Conservation (phyloP, 169 alveolate genomes). For the Plasmodium billcollinsi region DNA sequence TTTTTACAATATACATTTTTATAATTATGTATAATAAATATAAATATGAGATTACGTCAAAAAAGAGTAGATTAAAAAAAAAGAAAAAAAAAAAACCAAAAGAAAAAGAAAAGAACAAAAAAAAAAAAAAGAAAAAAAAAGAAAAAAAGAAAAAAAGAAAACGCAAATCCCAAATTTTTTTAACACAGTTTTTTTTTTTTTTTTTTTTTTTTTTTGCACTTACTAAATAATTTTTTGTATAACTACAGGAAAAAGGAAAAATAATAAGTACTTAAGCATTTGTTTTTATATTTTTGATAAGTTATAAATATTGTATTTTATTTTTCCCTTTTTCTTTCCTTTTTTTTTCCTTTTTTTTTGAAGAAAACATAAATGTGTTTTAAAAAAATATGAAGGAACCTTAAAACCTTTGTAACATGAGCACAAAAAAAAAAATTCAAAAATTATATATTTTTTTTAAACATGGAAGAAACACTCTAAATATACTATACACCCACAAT, state of each 20-base stretch:
- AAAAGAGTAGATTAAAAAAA: too few species aligned
- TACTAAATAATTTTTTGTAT: slow-evolving; percentile 11
- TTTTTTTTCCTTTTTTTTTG: slow-evolving; percentile 1
- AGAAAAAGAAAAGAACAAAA: too few species aligned
- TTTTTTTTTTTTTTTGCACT: slow-evolving; percentile 1
- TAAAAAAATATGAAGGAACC: slow-evolving; percentile 1
- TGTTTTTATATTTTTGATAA: neutral
- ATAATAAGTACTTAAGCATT: neutral
- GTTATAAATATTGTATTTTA: slow-evolving; percentile 4
- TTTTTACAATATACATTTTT: too few species aligned
- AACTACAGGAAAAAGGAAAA: slow-evolving; percentile 5
- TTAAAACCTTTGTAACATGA: neutral
- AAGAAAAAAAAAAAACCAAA: too few species aligned
- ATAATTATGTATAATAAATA: too few species aligned
- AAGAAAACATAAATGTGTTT: neutral
- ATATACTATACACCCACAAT: too few species aligned
- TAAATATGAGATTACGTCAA: too few species aligned
- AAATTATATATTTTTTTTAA: too few species aligned
- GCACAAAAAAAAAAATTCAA: neutral
- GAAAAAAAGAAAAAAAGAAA: neutral
- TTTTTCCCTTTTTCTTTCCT: neutral
- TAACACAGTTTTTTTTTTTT: slow-evolving; percentile 9
- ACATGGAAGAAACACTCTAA: too few species aligned
- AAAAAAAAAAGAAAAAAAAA: too few species aligned
- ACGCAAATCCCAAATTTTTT: neutral